These are phyloP conservation scores for Cyclospora cayetanensis DNA, from an alignment of 169 alveolate species.

Conservation along the genomic window DNA sequence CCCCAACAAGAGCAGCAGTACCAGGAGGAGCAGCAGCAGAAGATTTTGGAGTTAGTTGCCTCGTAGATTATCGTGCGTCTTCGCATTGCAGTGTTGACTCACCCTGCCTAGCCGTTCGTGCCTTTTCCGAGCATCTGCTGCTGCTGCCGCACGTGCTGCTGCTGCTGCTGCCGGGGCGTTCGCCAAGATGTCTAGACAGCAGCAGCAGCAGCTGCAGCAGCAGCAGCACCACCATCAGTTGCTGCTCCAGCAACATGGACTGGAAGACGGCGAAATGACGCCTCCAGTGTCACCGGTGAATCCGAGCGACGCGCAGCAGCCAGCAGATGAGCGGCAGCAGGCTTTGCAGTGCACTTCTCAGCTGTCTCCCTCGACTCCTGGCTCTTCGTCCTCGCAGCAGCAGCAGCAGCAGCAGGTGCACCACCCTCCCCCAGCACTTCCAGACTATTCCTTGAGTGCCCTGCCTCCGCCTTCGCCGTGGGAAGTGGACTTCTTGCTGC, in stretches of 20 bases:
- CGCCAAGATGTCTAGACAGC: constrained; percentile 21
- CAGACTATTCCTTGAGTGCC: not conserved
- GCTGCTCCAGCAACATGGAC: constrained; percentile 19
- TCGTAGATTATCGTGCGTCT: not conserved
- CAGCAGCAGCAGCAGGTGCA: constrained; percentile 43
- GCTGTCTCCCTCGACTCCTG: constrained; percentile 1
- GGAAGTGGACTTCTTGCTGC: constrained; percentile 5
- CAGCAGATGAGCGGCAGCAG: not conserved
- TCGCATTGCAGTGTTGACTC: constrained; percentile 1
- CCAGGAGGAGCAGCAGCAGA: constrained; percentile 52
- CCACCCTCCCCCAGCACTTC: not conserved
- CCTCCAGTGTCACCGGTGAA: constrained; percentile 22
- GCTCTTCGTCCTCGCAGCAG: not conserved
- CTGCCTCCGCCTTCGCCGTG: constrained; percentile 9
- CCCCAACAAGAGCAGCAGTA: constrained; percentile 22
- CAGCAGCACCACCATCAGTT: constrained; percentile 33
- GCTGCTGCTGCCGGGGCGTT: no score
- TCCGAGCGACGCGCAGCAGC: not conserved
- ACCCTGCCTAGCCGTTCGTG: not conserved
- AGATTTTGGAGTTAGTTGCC: not conserved
- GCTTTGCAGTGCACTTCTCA: not conserved
- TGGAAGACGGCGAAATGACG: constrained; percentile 22
- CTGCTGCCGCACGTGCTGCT: not conserved
- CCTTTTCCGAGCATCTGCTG: no score
- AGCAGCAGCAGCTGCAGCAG: constrained; percentile 17